Conservation (phyloP, 768 basidiomycete species). For the Panaeolus cyanescens region DNA sequence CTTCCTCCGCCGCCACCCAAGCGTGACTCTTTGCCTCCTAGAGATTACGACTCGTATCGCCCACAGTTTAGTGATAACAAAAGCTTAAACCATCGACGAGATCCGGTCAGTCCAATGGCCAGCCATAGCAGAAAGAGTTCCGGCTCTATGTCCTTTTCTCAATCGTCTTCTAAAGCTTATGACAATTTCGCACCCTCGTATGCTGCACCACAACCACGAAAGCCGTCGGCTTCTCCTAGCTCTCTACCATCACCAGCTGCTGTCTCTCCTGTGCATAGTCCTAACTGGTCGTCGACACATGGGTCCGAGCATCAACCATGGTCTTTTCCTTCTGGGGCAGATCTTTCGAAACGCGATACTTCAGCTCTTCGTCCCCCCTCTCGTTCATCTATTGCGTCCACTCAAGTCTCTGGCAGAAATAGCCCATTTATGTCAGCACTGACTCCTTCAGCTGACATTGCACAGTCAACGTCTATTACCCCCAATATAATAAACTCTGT, state of each 20-base stretch:
- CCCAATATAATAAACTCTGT: background rate
- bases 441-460: background rate
- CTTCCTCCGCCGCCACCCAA: slow-evolving; percentile 35
- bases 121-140: slow-evolving; percentile 25
- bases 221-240: slow-evolving; percentile 25
- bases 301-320: slow-evolving; percentile 14
- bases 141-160: slow-evolving; percentile 14
- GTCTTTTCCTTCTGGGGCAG: slow-evolving; percentile 15
- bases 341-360: slow-evolving; percentile 12
- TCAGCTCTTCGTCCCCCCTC: slow-evolving; percentile 41
- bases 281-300: slow-evolving; percentile 9
- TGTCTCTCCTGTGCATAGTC: slow-evolving; percentile 22
- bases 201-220: slow-evolving; percentile 21
- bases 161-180: background rate
- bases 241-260: slow-evolving; percentile 19
- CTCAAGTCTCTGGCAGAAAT: slow-evolving; percentile 42
- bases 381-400: slow-evolving; percentile 61
- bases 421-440: slow-evolving; percentile 15
- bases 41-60: slow-evolving; percentile 51
- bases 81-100: slow-evolving; percentile 24
- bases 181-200: background rate
- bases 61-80: slow-evolving; percentile 42
- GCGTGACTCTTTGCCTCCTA: slow-evolving; percentile 38
- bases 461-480: background rate
- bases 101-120: slow-evolving; percentile 24